A percentile compares a stretch with the other conserved stretches of the same genome.
Conservation (phyloP, 1,139 yeast genomes). For the Pichia sp. region DNA sequence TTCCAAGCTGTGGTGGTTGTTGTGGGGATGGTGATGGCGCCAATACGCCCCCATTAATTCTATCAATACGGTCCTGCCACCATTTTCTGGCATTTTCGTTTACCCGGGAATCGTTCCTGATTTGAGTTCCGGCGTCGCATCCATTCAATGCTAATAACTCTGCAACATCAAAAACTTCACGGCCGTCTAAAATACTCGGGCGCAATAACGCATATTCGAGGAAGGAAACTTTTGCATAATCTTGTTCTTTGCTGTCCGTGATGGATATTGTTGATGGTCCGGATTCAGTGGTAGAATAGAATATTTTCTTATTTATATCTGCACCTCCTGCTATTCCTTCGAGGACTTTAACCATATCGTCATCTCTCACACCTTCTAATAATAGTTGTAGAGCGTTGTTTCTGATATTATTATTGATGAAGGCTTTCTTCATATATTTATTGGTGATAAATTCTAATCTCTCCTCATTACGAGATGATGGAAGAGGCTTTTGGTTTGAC, state of each 20-base stretch:
- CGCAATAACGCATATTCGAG: constrained; percentile 61
- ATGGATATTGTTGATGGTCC: background rate
- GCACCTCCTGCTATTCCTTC: constrained; percentile 49
- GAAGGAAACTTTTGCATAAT: constrained; percentile 36
- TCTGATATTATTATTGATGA: constrained; percentile 22
- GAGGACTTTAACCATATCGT: constrained; percentile 45
- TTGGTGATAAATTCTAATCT: constrained; percentile 43
- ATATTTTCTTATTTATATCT: constrained; percentile 35
- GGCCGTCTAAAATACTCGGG: constrained; percentile 26
- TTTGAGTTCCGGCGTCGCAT: constrained; percentile 34
- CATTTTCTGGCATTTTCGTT: constrained; percentile 43
- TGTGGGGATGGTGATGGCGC: background rate
- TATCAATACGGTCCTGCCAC: constrained; percentile 46
- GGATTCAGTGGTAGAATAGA: background rate
- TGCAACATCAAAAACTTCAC: constrained; percentile 55
- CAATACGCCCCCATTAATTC: constrained; percentile 16
- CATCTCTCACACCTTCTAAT: constrained; percentile 46
- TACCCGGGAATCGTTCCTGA: constrained; percentile 7
- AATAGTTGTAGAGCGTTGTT: constrained; percentile 29
- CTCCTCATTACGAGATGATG: constrained; percentile 31
- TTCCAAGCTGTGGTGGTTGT: background rate
- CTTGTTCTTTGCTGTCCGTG: background rate
- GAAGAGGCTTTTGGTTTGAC: constrained; percentile 23
- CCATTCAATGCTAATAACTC: constrained; percentile 74
- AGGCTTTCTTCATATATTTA: constrained; percentile 47